Evolutionary conservation across 2,329 filamentous ascomycete species (phyloP).

Genomic region (Aspergillus sp.): DNA sequence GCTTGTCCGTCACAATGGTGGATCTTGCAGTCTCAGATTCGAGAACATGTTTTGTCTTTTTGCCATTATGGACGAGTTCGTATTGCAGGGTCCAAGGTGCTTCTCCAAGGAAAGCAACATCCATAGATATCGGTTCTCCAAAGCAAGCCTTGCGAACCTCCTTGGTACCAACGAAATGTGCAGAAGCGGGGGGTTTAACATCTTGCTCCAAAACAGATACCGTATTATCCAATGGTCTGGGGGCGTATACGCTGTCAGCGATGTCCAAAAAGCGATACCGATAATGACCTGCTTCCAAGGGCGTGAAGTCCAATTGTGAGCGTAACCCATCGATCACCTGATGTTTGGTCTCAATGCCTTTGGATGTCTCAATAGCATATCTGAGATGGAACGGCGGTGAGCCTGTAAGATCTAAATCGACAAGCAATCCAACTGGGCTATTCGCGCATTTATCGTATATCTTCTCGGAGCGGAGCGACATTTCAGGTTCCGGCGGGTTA

Average conservation of each 20-base stretch:
- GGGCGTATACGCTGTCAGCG: constrained; percentile 77
- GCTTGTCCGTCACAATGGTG: constrained; percentile 71
- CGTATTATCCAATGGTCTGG: constrained; percentile 60
- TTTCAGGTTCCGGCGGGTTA: constrained; percentile 83
- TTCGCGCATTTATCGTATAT: constrained; percentile 95
- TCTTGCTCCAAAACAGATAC: constrained; percentile 75
- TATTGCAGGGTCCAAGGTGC: constrained; percentile 88
- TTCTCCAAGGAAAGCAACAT: constrained; percentile 76
- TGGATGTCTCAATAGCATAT: constrained; percentile 68
- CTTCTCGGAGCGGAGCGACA: constrained; percentile 72
- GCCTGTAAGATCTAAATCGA: constrained; percentile 86
- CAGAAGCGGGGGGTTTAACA: constrained; percentile 88
- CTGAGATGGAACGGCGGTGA: constrained; percentile 85
- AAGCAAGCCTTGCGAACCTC: constrained; percentile 70
- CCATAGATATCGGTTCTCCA: constrained; percentile 73
- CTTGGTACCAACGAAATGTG: constrained; percentile 61
- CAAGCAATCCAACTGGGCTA: constrained; percentile 84
- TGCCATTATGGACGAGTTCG: constrained; percentile 87
- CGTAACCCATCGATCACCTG: constrained; percentile 69
- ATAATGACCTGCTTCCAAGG: constrained; percentile 78
- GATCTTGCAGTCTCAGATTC: constrained; percentile 63
- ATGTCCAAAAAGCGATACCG: constrained; percentile 81
- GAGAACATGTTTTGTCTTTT: constrained; percentile 68
- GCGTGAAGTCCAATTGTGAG: constrained; percentile 80
- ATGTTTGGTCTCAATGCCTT: constrained; percentile 55